Evolutionary conservation across 371 early-diverging fungal genomes (phyloP).

Genomic region (Rhizopus microsporus): DNA sequence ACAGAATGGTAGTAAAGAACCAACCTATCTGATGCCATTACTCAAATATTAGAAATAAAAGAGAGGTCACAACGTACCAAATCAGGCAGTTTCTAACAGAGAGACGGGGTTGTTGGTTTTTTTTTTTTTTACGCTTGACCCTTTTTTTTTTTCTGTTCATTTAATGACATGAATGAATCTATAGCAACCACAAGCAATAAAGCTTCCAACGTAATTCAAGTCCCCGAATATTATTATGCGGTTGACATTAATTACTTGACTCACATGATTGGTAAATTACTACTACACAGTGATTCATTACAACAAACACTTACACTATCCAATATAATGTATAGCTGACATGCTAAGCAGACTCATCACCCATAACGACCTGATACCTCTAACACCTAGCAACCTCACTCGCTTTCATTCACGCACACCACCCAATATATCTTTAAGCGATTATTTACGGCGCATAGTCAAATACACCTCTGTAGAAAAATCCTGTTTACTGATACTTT

Average conservation of each 20-base stretch:
- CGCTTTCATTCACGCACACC: constrained; percentile 95
- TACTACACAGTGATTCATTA: too few relatives aligned
- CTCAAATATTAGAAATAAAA: constrained; percentile 20
- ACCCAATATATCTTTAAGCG: constrained; percentile 83
- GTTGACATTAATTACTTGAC: constrained; percentile 72
- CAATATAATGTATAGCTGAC: constrained; percentile 56
- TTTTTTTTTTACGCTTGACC: neutral
- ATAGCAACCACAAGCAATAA: constrained; percentile 8
- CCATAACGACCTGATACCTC: constrained; percentile 89
- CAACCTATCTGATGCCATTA: constrained; percentile 34
- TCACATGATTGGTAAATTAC: constrained; percentile 69
- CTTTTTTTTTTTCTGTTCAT: constrained; percentile 1
- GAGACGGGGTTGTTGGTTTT: neutral
- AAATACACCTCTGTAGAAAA: constrained; percentile 92
- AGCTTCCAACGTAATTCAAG: constrained; percentile 26
- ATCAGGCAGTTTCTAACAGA: neutral
- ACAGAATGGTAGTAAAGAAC: constrained; percentile 22
- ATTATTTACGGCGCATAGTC: constrained; percentile 83
- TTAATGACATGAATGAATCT: constrained; percentile 31
- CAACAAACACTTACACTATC: neutral
- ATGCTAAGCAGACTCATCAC: constrained; percentile 74
- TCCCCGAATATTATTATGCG: constrained; percentile 73
- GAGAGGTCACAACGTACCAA: neutral
- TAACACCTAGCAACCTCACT: constrained; percentile 80
- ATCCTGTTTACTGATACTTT: constrained; percentile 78